Base-by-base conservation (phyloP, 768 basidiomycete genomes). In the Atractiella rhizophila region DNA sequence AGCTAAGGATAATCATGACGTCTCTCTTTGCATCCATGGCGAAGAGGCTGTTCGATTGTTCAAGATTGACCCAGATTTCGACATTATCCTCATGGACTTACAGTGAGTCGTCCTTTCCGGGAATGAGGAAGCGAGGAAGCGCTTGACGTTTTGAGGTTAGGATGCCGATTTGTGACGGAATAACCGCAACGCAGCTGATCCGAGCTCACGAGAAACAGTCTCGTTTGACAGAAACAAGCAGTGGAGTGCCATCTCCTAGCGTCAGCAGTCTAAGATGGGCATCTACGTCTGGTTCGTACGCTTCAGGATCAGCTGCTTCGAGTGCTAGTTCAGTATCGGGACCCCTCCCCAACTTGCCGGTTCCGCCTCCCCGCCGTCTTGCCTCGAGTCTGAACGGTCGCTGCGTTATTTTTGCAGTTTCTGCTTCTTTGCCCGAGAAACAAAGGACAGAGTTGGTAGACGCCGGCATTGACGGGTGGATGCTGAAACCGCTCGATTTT, bases 401-500 rank as follows among this genome's bases (percentile, higher is more conserved):
- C 10, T 68, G 80, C 33, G 77, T 77, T 5, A 75, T 81, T 38
- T 73, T 83, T 46, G 79, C 76, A 23, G 77, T 83, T 13, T 76
- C 75, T 2, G 77, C 77, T 1, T 76, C 75, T 11, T 61, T 80
- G 1, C 46, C 38, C n/a, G 51, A 52, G 29, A 43, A 48, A 4
- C 43, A 47, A 1, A 30, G 44, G 1, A 15, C 16, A n/a, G 39
- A 46, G 4, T 36, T 54, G 24, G 27, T 49, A 13, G 48, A 52
- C 5, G 44, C 46, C 28, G 44, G 49, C 13, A 42, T 54, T 18
- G 43, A 52, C 29, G 79, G 78, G 4, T 83, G 76, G 76, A 68
- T 79, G 15, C 60, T 81, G 46, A 81, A 81, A 57, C 80, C 78
- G 0, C 71, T 81, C 48, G 72, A 79, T 54, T 80, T 77, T 57